Percentiles rank a stretch among this genome's conserved stretches.
These are phyloP conservation scores for Polyplosphaeria fusca DNA, from an alignment of 495 filamentous ascomycete genomes.

Conservation along the genomic window DNA sequence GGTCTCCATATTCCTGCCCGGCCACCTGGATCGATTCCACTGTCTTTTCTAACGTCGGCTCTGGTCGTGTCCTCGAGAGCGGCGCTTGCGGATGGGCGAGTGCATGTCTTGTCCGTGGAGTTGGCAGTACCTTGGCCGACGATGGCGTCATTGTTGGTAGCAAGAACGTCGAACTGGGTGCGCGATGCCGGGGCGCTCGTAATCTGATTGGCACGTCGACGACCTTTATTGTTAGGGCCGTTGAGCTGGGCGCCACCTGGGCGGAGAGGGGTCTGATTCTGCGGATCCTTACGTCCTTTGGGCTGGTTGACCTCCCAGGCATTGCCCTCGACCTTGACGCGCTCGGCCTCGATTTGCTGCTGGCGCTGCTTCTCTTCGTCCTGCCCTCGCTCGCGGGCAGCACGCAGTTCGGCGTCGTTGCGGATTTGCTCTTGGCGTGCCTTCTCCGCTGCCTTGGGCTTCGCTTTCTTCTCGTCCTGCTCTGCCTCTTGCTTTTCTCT, in stretches of 20 bases:
- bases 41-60: no score
- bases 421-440: conserved; percentile 3
- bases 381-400: background rate
- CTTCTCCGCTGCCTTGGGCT: background rate
- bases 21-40: background rate
- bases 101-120: no score
- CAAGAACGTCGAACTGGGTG: no score
- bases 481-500: background rate
- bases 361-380: background rate
- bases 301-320: background rate
- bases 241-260: background rate
- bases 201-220: no score
- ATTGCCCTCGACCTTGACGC: background rate
- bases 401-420: background rate
- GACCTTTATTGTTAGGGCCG: background rate
- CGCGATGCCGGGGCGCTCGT: no score
- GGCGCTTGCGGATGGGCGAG: no score
- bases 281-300: background rate
- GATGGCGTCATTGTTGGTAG: no score
- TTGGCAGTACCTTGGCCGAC: no score
- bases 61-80: no score
- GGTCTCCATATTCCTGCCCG: conserved; percentile 4
- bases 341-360: background rate
- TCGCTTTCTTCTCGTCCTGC: background rate
- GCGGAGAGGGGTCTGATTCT: background rate